Conservation (phyloP, 2,329 filamentous ascomycete species). For the Aspergillus sp. region DNA sequence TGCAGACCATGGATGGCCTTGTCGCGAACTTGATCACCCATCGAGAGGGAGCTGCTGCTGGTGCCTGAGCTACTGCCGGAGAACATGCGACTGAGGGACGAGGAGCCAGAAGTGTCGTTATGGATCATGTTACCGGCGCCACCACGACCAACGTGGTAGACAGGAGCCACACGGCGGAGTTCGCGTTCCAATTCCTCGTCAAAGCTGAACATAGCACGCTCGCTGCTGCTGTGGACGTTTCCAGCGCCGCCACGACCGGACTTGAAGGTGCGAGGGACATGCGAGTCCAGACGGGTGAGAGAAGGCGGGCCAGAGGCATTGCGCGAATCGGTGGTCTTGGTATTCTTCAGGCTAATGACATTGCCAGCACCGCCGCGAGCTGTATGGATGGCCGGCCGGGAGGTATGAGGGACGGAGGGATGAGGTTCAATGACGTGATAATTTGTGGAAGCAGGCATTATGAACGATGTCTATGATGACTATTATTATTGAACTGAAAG, state of each 20-base stretch:
- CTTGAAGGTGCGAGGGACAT: constrained; percentile 33
- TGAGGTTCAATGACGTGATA: constrained; percentile 58
- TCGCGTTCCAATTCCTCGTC: constrained; percentile 59
- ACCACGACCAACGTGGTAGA: constrained; percentile 59
- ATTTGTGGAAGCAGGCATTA: constrained; percentile 17
- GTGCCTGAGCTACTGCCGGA: constrained; percentile 31
- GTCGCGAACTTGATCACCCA: constrained; percentile 28
- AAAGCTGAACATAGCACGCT: constrained; percentile 59
- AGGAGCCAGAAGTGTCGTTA: constrained; percentile 15
- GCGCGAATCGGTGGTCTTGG: constrained; percentile 43
- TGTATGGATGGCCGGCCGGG: constrained; percentile 44
- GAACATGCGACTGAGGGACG: constrained; percentile 29
- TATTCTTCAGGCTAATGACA: constrained; percentile 47
- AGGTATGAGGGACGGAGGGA: constrained; percentile 47
- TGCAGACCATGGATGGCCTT: constrained; percentile 31
- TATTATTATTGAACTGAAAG: constrained; percentile 10
- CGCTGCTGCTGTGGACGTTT: constrained; percentile 47
- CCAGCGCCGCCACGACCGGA: constrained; percentile 51
- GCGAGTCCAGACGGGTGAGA: constrained; percentile 43
- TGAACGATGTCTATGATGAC: constrained; percentile 17
- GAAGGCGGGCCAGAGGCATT: constrained; percentile 44
- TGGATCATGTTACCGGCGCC: constrained; percentile 51
- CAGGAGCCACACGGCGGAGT: constrained; percentile 50
- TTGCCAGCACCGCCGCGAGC: constrained; percentile 57
- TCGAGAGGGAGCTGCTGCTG: constrained; percentile 29